Evolutionary conservation across 441 rosid genomes (phyloP).

Genomic region (Erodium moschatum): DNA sequence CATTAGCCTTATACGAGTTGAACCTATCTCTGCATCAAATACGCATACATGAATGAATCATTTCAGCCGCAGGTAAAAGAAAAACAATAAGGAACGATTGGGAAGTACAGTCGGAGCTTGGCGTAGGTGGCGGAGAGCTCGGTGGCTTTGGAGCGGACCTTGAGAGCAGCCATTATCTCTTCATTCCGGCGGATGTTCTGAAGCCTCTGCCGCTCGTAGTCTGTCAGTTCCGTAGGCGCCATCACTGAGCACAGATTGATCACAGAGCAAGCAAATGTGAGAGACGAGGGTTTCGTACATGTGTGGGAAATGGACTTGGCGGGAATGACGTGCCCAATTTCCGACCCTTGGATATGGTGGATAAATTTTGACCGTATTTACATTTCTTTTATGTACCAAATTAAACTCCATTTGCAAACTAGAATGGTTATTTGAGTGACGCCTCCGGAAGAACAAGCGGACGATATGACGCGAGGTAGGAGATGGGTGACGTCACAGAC

Average conservation of each 20-base stretch:
- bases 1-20: conserved; percentile 23
- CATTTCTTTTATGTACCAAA: no score
- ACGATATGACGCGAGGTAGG: no score
- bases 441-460: no score
- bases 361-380: background rate
- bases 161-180: conserved; percentile 61
- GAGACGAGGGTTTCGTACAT: background rate
- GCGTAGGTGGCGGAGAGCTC: conserved; percentile 38
- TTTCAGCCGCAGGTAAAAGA: background rate
- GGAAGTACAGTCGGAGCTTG: conserved; percentile 42
- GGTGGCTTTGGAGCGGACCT: conserved; percentile 44
- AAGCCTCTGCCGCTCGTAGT: conserved; percentile 64
- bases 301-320: background rate
- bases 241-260: conserved; percentile 20
- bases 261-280: background rate
- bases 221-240: conserved; percentile 52
- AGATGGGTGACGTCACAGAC: no score
- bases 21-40: conserved; percentile 28
- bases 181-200: conserved; percentile 67
- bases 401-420: no score
- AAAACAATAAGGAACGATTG: background rate
- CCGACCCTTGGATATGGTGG: background rate
- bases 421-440: no score
- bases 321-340: background rate
- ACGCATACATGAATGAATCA: background rate